Conservation (phyloP, 176 grass and related monocot genomes). For the Oryza glumipatula region DNA sequence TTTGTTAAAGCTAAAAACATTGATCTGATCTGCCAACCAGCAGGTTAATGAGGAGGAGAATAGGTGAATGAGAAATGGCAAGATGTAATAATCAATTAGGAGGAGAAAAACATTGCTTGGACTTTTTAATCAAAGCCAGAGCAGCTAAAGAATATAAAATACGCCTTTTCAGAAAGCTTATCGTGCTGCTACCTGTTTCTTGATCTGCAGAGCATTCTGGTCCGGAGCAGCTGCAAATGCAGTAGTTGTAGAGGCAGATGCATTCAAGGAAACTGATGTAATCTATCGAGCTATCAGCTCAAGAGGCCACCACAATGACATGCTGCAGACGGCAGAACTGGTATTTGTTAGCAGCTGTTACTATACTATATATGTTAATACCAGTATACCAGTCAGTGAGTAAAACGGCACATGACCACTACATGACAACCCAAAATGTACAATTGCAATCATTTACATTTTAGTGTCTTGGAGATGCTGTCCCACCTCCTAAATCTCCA, state of each 20-base stretch:
- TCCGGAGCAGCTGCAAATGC: conserved; percentile 67
- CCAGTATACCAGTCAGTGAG: not conserved
- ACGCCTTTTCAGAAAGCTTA: conserved; percentile 10
- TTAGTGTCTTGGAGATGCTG: too few species aligned
- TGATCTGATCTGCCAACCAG: not conserved
- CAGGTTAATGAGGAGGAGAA: not conserved
- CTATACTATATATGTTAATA: not conserved
- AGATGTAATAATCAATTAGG: not conserved
- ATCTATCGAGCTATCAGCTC: conserved; percentile 90
- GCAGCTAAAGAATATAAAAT: conserved; percentile 9
- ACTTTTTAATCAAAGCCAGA: not conserved
- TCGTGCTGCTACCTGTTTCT: conserved; percentile 10
- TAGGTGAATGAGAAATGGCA: not conserved
- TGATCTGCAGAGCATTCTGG: conserved; percentile 76
- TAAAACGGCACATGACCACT: not conserved
- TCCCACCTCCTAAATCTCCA: too few species aligned
- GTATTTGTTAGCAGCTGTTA: conserved; percentile 42
- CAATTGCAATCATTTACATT: not conserved
- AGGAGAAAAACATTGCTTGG: not conserved
- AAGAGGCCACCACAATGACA: conserved; percentile 92
- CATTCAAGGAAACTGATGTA: conserved; percentile 87
- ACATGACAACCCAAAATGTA: conserved; percentile 15
- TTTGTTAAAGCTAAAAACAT: not conserved
- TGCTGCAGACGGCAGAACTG: conserved; percentile 87
- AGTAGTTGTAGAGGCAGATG: conserved; percentile 93